These are phyloP conservation scores for Alternaria sp. DNA, from an alignment of 2,329 filamentous ascomycete genomes.

Conservation along the genomic window DNA sequence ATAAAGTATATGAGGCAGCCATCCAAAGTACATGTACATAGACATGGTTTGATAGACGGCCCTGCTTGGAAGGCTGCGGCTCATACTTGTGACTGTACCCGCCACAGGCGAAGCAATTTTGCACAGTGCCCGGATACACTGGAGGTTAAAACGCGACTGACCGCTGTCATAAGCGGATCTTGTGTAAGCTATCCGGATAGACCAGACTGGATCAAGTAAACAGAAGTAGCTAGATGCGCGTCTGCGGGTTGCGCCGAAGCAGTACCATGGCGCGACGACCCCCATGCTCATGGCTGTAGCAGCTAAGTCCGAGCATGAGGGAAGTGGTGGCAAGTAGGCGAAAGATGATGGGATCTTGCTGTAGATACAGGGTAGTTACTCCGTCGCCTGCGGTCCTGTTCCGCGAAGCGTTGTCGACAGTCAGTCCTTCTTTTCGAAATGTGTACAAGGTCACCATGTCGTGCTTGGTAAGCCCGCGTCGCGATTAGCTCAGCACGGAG, in stretches of 20 bases:
- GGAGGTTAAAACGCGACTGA: neutral
- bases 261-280: neutral
- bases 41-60: neutral
- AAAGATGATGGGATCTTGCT: neutral
- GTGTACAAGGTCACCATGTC: neutral
- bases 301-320: neutral
- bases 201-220: neutral
- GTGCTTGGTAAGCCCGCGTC: neutral
- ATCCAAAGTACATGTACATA: neutral
- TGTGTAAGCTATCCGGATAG: neutral
- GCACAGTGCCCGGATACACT: neutral
- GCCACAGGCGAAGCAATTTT: neutral
- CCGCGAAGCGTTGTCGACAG: neutral
- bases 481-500: slow-evolving; percentile 2
- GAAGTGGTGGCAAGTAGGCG: neutral
- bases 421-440: no score
- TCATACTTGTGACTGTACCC: neutral
- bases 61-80: neutral
- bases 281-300: no score
- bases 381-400: neutral
- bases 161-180: neutral
- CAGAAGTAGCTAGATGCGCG: neutral
- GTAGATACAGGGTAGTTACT: neutral
- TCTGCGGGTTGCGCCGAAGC: neutral
- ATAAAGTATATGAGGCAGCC: neutral